A percentile compares a stretch with the other conserved stretches of the same genome.
Conservation (phyloP, 306 rosid species). For the Dicorynia guianensis region DNA sequence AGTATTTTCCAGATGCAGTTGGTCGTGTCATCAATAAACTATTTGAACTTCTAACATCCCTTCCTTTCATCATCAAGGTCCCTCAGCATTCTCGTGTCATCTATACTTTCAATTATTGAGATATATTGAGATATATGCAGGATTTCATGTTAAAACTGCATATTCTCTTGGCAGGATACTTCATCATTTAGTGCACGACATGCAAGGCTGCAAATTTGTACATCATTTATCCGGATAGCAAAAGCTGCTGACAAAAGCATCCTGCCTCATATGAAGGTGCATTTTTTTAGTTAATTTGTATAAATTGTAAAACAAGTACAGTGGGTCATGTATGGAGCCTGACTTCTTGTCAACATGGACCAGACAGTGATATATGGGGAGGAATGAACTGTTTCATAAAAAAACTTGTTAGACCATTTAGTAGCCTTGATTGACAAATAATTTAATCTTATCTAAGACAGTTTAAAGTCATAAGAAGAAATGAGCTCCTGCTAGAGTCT, state of each 20-base stretch:
- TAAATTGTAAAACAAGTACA: slow-evolving; percentile 2
- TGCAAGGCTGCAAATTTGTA: slow-evolving; percentile 92
- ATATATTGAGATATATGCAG: slow-evolving; percentile 31
- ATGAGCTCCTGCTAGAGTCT: neutral
- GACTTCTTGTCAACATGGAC: slow-evolving; percentile 7
- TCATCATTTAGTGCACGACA: slow-evolving; percentile 76
- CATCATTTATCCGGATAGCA: slow-evolving; percentile 94
- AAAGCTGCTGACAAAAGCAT: slow-evolving; percentile 91
- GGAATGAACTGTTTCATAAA: slow-evolving; percentile 3
- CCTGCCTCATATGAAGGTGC: slow-evolving; percentile 98
- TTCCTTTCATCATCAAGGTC: slow-evolving; percentile 78
- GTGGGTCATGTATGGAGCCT: slow-evolving; percentile 21
- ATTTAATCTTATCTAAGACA: slow-evolving; percentile 12
- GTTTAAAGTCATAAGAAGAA: slow-evolving; percentile 10
- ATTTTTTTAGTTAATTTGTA: slow-evolving; percentile 22
- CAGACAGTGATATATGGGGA: neutral
- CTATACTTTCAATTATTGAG: slow-evolving; percentile 27
- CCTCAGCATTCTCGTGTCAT: slow-evolving; percentile 34
- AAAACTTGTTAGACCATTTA: slow-evolving; percentile 2
- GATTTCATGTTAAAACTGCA: slow-evolving; percentile 40
- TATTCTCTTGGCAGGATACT: slow-evolving; percentile 68
- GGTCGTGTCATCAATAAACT: slow-evolving; percentile 89
- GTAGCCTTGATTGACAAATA: slow-evolving; percentile 27
- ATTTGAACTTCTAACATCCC: slow-evolving; percentile 90
- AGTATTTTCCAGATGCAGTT: slow-evolving; percentile 88